phyloP scores from a whole-genome alignment of 2,329 filamentous ascomycete genomes.

The Ophiostoma pallidulum region DNA sequence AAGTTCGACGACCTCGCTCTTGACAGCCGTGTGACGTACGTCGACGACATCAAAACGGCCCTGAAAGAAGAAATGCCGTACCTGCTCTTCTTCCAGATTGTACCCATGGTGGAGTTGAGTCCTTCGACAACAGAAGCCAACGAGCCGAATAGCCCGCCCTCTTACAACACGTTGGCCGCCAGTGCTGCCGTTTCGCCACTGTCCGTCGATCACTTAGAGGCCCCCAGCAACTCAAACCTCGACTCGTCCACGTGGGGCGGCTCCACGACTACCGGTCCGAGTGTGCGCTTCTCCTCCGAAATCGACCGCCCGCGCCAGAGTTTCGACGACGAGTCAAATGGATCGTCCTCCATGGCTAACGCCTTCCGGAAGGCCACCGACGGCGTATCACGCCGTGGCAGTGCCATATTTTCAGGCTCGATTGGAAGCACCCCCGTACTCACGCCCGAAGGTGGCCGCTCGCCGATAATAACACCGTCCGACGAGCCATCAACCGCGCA shows the following conservation, averaged over 20 bases:
- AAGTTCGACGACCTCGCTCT: conserved; percentile 78
- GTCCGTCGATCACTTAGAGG: conserved; percentile 13
- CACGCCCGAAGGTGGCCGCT: conserved; percentile 24
- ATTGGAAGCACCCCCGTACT: conserved; percentile 29
- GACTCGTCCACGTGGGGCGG: conserved; percentile 28
- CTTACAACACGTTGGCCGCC: conserved; percentile 45
- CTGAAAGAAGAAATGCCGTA: conserved; percentile 86
- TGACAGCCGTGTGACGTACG: conserved; percentile 58
- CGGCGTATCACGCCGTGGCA: conserved; percentile 38
- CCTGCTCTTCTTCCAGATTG: conserved; percentile 88
- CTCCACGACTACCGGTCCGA: conserved; percentile 32
- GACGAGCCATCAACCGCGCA: conserved; percentile 45
- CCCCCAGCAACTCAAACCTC: conserved; percentile 27
- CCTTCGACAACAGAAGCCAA: conserved; percentile 37
- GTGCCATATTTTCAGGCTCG: conserved; percentile 38
- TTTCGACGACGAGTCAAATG: conserved; percentile 33
- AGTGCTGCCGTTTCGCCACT: conserved; percentile 29
- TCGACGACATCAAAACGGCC: conserved; percentile 68
- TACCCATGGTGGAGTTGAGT: conserved; percentile 66
- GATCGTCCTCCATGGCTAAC: conserved; percentile 12
- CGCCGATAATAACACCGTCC: conserved; percentile 23
- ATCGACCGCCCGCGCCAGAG: conserved; percentile 41
- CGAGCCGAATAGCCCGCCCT: conserved; percentile 44
- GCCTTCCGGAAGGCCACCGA: conserved; percentile 22
- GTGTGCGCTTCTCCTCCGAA: conserved; percentile 48